Evolutionary conservation across 2,329 filamentous ascomycete species (phyloP), one percentile per base, ranked within the genome.

Genomic region (Leptographium radiaticola): DNA sequence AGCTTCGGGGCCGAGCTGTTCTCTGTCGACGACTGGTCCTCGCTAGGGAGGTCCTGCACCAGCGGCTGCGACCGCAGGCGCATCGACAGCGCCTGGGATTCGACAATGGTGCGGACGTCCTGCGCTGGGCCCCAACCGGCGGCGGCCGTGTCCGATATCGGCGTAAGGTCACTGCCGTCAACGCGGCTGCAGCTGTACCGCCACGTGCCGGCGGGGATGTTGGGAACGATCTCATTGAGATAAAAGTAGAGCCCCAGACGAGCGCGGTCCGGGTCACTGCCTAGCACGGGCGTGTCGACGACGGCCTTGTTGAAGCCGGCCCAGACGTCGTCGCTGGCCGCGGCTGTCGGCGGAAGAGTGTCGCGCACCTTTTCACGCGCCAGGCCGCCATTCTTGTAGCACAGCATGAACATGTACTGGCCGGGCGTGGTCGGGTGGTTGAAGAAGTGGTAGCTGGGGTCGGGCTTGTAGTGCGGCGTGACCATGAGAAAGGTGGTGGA

Each of bases 381-480:
- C 1, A 97, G 81, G 2, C 89, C 89, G 61, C 93, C 93, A 70
- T 98, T 98, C 71, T 97, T 97, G 75, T 97, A 98, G 76, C 93
- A 98, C 39, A 98, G 81, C 93, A 98, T 98, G 71, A 98, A 97
- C 93, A 98, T 97, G 77, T 95, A 96, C 56, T 96, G 79, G 1
- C 87, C 89, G 0, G 83, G 73, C 1, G 89, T 95, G 46, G 89
- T 93, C 1, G 93, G 93, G 69, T 97, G 90, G 73, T 96, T 95
- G 80, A 97, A 94, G 75, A 97, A 95, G 73, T 98, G 93, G 65
- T 95, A 95, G 8, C 86, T 81, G 4, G 89, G 87, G 64, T 96
- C 85, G 2, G 93, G 89, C 66, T 84, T 84, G 76, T 95, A 97
- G 62, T 80, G 77, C n/a, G 88, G 83, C 6, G 93, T 97, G 64